Evolutionary conservation across 2,329 filamentous ascomycete genomes (phyloP).

Genomic region (Monosporascus sp.): DNA sequence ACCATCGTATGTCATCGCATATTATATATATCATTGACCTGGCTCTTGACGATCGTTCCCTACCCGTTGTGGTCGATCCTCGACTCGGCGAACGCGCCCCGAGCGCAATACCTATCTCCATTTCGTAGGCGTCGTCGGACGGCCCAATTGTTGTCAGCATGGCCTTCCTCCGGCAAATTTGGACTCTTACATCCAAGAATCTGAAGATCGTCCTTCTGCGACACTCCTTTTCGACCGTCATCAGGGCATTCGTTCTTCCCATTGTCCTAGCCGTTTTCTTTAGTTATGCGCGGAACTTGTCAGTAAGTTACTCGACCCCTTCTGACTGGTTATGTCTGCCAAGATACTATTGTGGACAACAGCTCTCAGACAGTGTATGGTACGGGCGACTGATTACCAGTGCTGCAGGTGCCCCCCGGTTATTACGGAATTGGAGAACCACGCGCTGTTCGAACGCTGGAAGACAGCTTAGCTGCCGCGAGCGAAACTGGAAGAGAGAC

Average conservation of each 20-base stretch:
- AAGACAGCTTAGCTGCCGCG: constrained; percentile 56
- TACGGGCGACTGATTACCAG: not conserved
- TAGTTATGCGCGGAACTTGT: constrained; percentile 63
- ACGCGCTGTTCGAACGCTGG: constrained; percentile 57
- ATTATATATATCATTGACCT: too few species aligned
- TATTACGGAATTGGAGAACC: constrained; percentile 66
- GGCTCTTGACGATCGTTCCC: too few species aligned
- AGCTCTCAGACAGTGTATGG: not conserved
- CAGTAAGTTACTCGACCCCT: not conserved
- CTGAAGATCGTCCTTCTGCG: constrained; percentile 52
- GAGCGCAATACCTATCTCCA: not conserved
- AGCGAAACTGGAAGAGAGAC: constrained; percentile 55
- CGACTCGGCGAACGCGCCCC: not conserved
- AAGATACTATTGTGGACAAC: not conserved
- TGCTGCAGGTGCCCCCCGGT: constrained; percentile 71
- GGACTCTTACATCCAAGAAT: constrained; percentile 59
- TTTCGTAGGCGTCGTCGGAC: not conserved
- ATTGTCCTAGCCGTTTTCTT: constrained; percentile 55
- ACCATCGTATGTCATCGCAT: too few species aligned
- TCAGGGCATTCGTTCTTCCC: constrained; percentile 56
- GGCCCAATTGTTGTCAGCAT: constrained; percentile 26
- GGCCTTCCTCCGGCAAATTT: constrained; percentile 51
- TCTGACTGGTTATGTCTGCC: not conserved
- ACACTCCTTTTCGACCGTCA: constrained; percentile 44
- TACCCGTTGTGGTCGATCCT: too few species aligned